Base-by-base conservation (phyloP, 805 yeast genomes). In the Nakazawaea anatomiae region DNA sequence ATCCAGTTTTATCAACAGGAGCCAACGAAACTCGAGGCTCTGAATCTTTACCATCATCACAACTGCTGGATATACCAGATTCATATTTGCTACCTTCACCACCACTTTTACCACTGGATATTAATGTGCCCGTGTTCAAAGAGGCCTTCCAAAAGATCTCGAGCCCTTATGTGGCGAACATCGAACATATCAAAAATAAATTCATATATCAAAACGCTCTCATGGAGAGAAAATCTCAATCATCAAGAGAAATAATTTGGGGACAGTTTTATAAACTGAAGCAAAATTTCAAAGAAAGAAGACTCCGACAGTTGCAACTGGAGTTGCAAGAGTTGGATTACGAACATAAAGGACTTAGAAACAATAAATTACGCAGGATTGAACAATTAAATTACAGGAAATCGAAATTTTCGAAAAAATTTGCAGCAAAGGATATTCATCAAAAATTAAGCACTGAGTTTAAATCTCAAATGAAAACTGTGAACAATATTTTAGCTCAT, bases 91-190 rank as follows among this genome's bases (percentile, higher is more conserved):
- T 25, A 27, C 39, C 48, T 2, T 58, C 59, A 3, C 52, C 58
- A 11, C 56, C 59, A 14, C 55, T 56, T 10, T 39, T 31, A 2
- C 54, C 61, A 1, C 57, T 61, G 3, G 43, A 27, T 5, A 12
- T 46, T 55, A 28, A 52, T 42, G 3, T 61, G 1, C 61, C 63
- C 0, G 54, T 60, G 0, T 61, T 62, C 42, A 50, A 59, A 8
- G 59, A 57, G 8, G 46, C 60, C 1, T 63, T 64, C 47, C 55
- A 57, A 5, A 34, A 48, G 18, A 11, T 18, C 55, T 4, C 36
- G 12, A 39, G 50, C 30, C 59, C 63, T 1, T 59, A 47, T 42
- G 54, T 50, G 30, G 47, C 46, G 6, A 14, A 43, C 1, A 34
- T 63, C 9, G 6, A 47, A 8, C 38, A 53, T 5, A 40, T 59